Evolutionary conservation across 441 rosid species (phyloP).

Genomic region (Gossypium gossypioides): DNA sequence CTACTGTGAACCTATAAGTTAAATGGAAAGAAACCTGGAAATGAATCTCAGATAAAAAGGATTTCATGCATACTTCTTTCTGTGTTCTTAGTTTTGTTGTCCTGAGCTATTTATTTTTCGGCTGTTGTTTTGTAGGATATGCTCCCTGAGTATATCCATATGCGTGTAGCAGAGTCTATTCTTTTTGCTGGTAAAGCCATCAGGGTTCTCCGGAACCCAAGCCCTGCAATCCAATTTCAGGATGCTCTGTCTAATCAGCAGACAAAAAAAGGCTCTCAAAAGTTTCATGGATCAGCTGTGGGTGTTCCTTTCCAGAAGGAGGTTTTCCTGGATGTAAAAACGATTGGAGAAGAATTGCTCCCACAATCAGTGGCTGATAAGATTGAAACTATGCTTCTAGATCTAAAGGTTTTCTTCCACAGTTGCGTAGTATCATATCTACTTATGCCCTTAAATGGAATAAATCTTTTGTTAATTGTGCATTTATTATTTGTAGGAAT

Average conservation of each 20-base stretch:
- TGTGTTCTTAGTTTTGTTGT: neutral
- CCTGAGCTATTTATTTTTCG: conserved; percentile 14
- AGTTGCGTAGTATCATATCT: neutral
- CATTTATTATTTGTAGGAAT: conserved; percentile 43
- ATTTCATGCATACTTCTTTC: neutral
- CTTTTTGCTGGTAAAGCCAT: conserved; percentile 97
- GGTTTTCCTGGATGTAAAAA: conserved; percentile 36
- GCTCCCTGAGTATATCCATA: conserved; percentile 82
- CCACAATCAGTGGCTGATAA: conserved; percentile 93
- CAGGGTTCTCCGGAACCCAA: conserved; percentile 86
- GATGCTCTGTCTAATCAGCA: conserved; percentile 45
- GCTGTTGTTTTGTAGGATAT: conserved; percentile 61
- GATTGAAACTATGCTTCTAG: conserved; percentile 80
- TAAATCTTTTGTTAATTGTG: neutral
- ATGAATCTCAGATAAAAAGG: neutral
- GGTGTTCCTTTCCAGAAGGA: conserved; percentile 48
- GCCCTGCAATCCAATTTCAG: conserved; percentile 57
- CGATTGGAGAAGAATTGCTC: conserved; percentile 65
- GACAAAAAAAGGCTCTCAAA: conserved; percentile 41
- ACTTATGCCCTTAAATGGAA: conserved; percentile 2
- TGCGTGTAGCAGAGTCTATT: conserved; percentile 84
- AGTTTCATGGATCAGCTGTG: conserved; percentile 45
- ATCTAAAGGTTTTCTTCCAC: conserved; percentile 54
- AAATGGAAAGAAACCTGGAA: conserved; percentile 4
- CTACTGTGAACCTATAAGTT: neutral